Conservation (phyloP, 805 yeast species). For the Wickerhamiella hasegawae region DNA sequence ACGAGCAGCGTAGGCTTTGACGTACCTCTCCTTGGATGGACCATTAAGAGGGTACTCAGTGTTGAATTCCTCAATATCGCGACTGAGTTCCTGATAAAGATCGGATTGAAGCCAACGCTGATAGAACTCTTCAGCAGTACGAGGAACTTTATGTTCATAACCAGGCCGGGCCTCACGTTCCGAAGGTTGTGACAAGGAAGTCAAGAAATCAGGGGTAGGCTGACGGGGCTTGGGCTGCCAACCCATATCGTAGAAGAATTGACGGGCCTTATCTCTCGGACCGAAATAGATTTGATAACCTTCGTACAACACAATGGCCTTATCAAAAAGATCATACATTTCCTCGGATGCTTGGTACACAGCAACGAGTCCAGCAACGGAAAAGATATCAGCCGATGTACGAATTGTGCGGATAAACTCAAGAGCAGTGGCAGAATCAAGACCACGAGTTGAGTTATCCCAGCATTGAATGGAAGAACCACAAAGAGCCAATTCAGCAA, state of each 20-base stretch:
- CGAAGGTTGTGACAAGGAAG: constrained; percentile 50
- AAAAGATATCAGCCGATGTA: constrained; percentile 36
- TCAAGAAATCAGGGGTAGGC: constrained; percentile 54
- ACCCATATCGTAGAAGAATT: constrained; percentile 49
- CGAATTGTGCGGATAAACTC: constrained; percentile 55
- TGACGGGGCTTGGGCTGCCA: constrained; percentile 46
- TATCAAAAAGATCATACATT: constrained; percentile 46
- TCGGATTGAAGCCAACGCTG: constrained; percentile 38
- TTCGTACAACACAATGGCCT: constrained; percentile 40
- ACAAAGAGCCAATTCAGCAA: constrained; percentile 57
- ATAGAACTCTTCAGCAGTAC: constrained; percentile 45
- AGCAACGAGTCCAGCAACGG: constrained; percentile 45
- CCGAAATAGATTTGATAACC: constrained; percentile 55
- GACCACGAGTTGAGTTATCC: constrained; percentile 76
- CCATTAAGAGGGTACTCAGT: constrained; percentile 11
- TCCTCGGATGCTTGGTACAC: constrained; percentile 55
- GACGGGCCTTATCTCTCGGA: constrained; percentile 35
- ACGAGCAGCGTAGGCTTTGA: constrained; percentile 24
- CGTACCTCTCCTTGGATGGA: constrained; percentile 24
- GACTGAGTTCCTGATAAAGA: constrained; percentile 25
- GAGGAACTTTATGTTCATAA: constrained; percentile 37
- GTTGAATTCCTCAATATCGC: constrained; percentile 31
- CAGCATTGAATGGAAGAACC: constrained; percentile 51
- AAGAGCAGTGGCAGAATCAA: constrained; percentile 71
- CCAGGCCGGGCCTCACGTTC: constrained; percentile 38